phyloP scores from a whole-genome alignment of 78 protist species.

The Dictyostelium brefeldianum region DNA sequence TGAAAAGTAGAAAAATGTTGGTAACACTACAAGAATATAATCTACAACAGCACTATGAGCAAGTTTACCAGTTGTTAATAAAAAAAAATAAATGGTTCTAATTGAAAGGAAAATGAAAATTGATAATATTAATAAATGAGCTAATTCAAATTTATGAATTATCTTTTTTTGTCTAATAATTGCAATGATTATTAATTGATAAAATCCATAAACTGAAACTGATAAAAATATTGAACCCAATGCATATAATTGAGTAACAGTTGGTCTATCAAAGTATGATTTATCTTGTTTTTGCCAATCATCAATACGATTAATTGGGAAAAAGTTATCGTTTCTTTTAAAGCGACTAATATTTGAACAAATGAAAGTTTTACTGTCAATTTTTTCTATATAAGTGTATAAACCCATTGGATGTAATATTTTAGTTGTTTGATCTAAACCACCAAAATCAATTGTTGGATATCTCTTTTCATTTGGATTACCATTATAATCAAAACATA shows the following conservation, averaged over 20 bases:
- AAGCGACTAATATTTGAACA: background rate
- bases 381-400: background rate
- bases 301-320: constrained; percentile 4
- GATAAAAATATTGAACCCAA: constrained; percentile 8
- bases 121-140: background rate
- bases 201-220: background rate
- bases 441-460: constrained; percentile 29
- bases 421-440: background rate
- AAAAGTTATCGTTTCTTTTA: background rate
- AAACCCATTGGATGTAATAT: background rate
- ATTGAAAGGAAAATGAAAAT: background rate
- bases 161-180: background rate
- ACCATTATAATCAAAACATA: constrained; percentile 27
- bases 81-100: background rate
- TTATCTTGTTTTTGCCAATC: background rate
- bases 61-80: constrained; percentile 32
- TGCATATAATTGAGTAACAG: background rate
- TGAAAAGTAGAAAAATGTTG: constrained; percentile 30
- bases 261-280: background rate
- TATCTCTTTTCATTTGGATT: constrained; percentile 1
- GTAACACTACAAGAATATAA: constrained; percentile 27
- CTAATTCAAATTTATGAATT: constrained; percentile 7
- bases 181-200: background rate
- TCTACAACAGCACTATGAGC: constrained; percentile 11
- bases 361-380: background rate